phyloP scores from a whole-genome alignment of 2,329 filamentous ascomycete species.

The Aureobasidium sp. region DNA sequence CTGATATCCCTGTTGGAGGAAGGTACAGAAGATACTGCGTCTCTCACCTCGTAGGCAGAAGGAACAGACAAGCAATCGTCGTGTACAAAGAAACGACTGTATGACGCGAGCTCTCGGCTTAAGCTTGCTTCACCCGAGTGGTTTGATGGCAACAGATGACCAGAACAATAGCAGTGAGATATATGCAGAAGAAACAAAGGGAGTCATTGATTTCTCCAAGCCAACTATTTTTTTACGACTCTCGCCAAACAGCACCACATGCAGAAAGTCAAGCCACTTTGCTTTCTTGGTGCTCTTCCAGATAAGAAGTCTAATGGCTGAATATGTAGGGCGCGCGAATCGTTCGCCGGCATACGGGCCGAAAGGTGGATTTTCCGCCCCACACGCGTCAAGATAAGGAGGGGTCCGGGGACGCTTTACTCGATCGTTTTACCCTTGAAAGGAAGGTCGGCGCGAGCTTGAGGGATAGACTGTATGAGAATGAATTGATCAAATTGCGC shows the following conservation, averaged over 20 bases:
- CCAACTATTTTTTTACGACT: not conserved
- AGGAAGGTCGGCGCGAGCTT: not conserved
- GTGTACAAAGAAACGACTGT: not conserved
- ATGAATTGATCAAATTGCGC: not conserved
- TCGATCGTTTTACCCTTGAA: slow-evolving; percentile 1
- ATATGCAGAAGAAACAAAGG: not conserved
- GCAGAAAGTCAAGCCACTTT: slow-evolving; percentile 4
- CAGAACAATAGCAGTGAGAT: not conserved
- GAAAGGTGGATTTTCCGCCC: not conserved
- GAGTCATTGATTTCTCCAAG: not conserved
- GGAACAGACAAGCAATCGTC: not conserved
- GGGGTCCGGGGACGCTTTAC: not conserved
- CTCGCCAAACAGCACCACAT: slow-evolving; percentile 8
- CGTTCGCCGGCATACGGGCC: not conserved
- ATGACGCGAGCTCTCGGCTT: slow-evolving; percentile 3
- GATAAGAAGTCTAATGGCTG: slow-evolving; percentile 7
- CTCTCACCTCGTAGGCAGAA: not conserved
- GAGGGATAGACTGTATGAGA: not conserved
- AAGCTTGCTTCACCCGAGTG: slow-evolving; percentile 6
- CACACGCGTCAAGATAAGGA: not conserved
- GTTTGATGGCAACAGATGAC: not conserved
- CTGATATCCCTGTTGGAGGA: not conserved
- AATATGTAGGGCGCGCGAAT: not conserved
- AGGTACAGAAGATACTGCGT: not conserved
- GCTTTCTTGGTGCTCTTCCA: slow-evolving; percentile 2